Evolutionary conservation across 306 rosid species (phyloP), one percentile per base, ranked within the genome.

Genomic region (Chamaecrista fasciculata): DNA sequence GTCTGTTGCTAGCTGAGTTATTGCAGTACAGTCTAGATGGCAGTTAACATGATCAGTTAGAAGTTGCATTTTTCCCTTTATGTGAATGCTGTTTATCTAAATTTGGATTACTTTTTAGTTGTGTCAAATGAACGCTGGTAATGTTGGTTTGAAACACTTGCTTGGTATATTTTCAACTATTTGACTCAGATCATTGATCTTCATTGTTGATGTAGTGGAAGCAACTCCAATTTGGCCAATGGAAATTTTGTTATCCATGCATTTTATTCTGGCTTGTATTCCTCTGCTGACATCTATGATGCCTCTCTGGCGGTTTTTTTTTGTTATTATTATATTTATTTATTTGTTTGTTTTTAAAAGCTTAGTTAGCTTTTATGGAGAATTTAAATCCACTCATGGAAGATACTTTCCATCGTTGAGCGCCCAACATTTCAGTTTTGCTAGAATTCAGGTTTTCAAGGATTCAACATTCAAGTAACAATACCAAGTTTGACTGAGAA

Each of bases 11-110:
- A 6, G 51, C 19, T 77, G 65, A 59, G 73, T 60, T 24, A 15
- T 46, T 76, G 60, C 47, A 51, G 44, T 19, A 64, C 44, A 71
- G 64, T 34, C 43, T 29, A 57, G 18, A 75, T 59, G 48, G 40
- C 62, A 44, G 15, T n/a, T 47, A 59, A 48, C 40, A 34, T 48
- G 68, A 34, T 40, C n/a, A 40, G n/a, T 11, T 40, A 40, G 46
- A 40, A 40, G 46, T 40, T 40, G 2, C 28, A 5, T 5, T 59
- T 15, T 34, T 18, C 29, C 28, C 46, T 46, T 59, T 19, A 20
- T 33, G 46, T 11, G 16, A 16, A 19, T 34, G 46, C 46, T 3
- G 3, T 8, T 42, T 29, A n/a, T 57, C 24, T 25, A 57, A 8
- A 57, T 31, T 57, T 29, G 14, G 24, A 16, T 24, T 14, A n/a